These are phyloP conservation scores for Kazachstania taianensis DNA, from an alignment of 805 yeast species.

Conservation along the genomic window DNA sequence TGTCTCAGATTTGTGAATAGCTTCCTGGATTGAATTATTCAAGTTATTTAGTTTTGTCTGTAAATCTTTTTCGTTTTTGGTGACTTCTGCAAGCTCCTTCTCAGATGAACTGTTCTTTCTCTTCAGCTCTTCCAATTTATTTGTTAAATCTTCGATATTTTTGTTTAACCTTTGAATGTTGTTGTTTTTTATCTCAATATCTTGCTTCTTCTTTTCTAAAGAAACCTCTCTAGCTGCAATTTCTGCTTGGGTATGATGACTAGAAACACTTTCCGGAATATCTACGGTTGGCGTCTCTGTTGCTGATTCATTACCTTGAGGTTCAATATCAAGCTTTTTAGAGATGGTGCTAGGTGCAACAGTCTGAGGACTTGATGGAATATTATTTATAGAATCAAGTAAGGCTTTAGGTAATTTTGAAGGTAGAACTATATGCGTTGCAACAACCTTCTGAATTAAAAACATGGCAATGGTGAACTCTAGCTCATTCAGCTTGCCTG, in stretches of 20 bases:
- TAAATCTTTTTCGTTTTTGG: constrained; percentile 3
- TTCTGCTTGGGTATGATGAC: background rate
- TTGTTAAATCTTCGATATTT: constrained; percentile 1
- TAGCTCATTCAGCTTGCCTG: constrained; percentile 63
- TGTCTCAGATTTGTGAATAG: background rate
- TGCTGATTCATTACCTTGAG: background rate
- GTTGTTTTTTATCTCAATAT: background rate
- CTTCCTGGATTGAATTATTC: constrained; percentile 1
- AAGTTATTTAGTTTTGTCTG: constrained; percentile 4
- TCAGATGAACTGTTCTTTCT: background rate
- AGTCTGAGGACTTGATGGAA: constrained; percentile 6
- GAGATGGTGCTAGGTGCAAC: background rate
- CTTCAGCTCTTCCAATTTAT: background rate
- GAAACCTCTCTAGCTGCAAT: background rate
- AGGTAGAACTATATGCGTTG: constrained; percentile 39
- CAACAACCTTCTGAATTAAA: constrained; percentile 69
- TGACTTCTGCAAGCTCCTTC: constrained; percentile 1
- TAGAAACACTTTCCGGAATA: background rate
- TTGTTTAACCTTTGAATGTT: background rate
- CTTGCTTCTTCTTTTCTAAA: background rate
- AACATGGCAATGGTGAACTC: constrained; percentile 93
- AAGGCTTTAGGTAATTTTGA: constrained; percentile 25
- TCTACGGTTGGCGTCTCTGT: background rate
- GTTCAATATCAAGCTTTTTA: constrained; percentile 14
- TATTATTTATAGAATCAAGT: constrained; percentile 4